Percentiles rank a stretch among this genome's conserved stretches.
These are phyloP conservation scores for Claviceps pusilla DNA, from an alignment of 2,329 filamentous ascomycete species.

Conservation along the genomic window DNA sequence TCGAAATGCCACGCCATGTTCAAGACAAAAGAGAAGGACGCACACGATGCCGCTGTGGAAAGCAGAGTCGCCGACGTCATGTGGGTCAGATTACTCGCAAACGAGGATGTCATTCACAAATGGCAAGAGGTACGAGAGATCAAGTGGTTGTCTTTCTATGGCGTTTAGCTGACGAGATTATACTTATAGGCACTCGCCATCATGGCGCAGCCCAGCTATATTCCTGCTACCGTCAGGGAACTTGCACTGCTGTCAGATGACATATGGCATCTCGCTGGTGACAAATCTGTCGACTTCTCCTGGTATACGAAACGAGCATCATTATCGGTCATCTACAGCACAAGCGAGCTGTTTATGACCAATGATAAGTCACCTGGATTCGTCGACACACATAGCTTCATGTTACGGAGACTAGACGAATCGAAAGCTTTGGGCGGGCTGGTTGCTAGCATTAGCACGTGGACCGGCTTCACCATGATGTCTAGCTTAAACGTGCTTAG, in stretches of 20 bases:
- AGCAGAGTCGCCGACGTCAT: slow-evolving; percentile 56
- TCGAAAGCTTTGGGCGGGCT: slow-evolving; percentile 45
- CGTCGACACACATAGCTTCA: slow-evolving; percentile 61
- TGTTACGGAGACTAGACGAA: slow-evolving; percentile 62
- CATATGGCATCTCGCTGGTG: slow-evolving; percentile 76
- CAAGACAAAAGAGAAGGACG: slow-evolving; percentile 10
- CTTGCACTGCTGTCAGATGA: slow-evolving; percentile 76
- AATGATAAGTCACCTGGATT: slow-evolving; percentile 65
- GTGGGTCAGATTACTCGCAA: slow-evolving; percentile 63
- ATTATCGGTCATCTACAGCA: slow-evolving; percentile 47
- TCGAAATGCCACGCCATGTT: slow-evolving; percentile 25
- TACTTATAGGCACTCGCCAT: slow-evolving; percentile 58
- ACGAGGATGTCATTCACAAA: slow-evolving; percentile 53
- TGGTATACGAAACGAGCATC: slow-evolving; percentile 64
- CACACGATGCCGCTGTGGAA: slow-evolving; percentile 28
- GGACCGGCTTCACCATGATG: slow-evolving; percentile 66
- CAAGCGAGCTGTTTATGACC: slow-evolving; percentile 85
- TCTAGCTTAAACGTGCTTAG: slow-evolving; percentile 68
- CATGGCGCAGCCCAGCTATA: slow-evolving; percentile 72
- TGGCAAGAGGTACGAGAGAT: slow-evolving; percentile 63
- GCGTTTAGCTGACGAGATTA: background rate
- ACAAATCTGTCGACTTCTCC: slow-evolving; percentile 62
- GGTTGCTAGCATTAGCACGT: slow-evolving; percentile 52
- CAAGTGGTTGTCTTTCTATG: background rate
- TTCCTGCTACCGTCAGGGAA: slow-evolving; percentile 62